Evolutionary conservation across 768 basidiomycete genomes (phyloP), one percentile per base, ranked within the genome.

Genomic region (Cystofilobasidium ferigula): DNA sequence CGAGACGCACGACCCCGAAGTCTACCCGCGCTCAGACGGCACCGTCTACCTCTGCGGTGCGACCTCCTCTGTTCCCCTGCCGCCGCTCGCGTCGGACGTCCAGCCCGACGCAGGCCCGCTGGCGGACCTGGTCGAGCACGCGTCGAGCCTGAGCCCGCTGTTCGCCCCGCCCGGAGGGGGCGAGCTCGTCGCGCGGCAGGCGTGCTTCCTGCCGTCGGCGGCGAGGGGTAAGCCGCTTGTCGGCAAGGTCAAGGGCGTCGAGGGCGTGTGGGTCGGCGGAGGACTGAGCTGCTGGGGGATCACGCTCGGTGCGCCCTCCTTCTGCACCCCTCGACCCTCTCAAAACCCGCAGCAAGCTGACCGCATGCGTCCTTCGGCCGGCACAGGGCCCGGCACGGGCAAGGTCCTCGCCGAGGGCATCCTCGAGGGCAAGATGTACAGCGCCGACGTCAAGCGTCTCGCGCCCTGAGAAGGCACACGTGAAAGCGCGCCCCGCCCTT

Each of bases 191-290:
- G 77, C 72, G 40, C 77, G 79, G 43, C 84, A 86, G 75, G 89
- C 88, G 7, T 94, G 90, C 73, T 92, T 83, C 74, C 75, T 93
- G 64, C 89, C 91, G 0, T 78, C 81, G 8, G 82, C 85, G 30
- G 79, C 76, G 57, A 72, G 73, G 14, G 85, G 83, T 1, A 84
- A 85, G 3, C 89, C 89, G 0, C 83, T 91, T 48, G 75, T 94
- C 2, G 89, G 87, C 0, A 81, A 83, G 70, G 83, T 84, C 16
- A 74, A 72, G 28, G 78, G 84, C 43, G 82, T 83, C 3, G 80
- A 81, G 69, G 86, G 87, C 0, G 73, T 91, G 62, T 82, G 82
- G 65, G 78, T 92, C 34, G 88, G 84, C 0, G 83, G 84, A 9
- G 90, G 89, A 26, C 88, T 89, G 73, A 86, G 85, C 0, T 87